Evolutionary conservation across 371 early-diverging fungal species (phyloP).

Genomic region (Dentiscutata heterogama): DNA sequence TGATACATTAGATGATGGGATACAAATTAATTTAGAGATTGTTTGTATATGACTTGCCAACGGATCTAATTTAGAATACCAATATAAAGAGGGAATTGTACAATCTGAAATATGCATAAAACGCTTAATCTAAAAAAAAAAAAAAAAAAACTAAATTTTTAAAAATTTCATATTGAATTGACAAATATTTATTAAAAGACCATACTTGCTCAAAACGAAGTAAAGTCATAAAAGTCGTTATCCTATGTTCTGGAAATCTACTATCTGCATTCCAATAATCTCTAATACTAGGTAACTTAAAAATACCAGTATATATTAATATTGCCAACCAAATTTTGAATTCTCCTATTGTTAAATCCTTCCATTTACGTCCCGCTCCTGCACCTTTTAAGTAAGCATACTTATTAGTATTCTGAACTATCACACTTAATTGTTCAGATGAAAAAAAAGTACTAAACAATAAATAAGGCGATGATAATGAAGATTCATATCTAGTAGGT

Average conservation of each 20-base stretch:
- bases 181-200: not conserved
- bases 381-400: not conserved
- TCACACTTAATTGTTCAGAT: not conserved
- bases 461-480: not conserved
- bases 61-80: constrained; percentile 48
- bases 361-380: not conserved
- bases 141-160: not conserved
- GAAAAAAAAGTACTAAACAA: not conserved
- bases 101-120: constrained; percentile 27
- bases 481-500: too few relatives aligned
- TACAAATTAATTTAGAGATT: constrained; percentile 37
- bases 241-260: not conserved
- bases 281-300: not conserved
- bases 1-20: constrained; percentile 46
- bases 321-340: constrained; percentile 5
- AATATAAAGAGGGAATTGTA: not conserved
- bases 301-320: not conserved
- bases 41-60: constrained; percentile 43
- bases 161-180: not conserved
- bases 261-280: not conserved
- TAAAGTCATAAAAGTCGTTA: not conserved
- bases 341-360: not conserved
- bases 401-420: not conserved
- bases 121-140: constrained; percentile 1
- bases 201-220: not conserved